Conservation (phyloP, 257 asterid genomes). For the Paraleonurus japonicus region DNA sequence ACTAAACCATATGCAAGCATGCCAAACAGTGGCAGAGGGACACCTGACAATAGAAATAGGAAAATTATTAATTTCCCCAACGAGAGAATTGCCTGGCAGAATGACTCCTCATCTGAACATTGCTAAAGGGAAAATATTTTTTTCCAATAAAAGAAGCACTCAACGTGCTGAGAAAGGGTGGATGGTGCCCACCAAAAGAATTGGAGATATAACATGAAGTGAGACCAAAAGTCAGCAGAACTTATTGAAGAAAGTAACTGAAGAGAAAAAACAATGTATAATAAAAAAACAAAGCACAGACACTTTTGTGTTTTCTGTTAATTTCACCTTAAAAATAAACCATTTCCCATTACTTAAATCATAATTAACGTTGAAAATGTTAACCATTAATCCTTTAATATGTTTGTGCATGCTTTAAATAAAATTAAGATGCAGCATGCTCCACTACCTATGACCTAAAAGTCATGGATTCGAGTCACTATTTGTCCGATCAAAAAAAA, state of each 20-base stretch:
- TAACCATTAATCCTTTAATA: neutral
- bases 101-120: slow-evolving; percentile 19
- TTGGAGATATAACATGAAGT: slow-evolving; percentile 8
- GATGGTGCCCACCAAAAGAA: slow-evolving; percentile 9
- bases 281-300: neutral
- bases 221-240: neutral
- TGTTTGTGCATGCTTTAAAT: neutral
- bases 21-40: slow-evolving; percentile 91
- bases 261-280: neutral
- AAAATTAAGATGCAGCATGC: neutral
- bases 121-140: slow-evolving; percentile 6
- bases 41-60: slow-evolving; percentile 53
- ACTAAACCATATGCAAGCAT: slow-evolving; percentile 89
- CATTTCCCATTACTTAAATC: neutral
- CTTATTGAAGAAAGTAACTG: slow-evolving; percentile 7
- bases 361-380: neutral
- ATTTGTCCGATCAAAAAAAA: no score
- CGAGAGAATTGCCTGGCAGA: slow-evolving; percentile 11
- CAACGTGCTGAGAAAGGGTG: slow-evolving; percentile 5
- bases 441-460: no score
- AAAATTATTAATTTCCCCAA: slow-evolving; percentile 22
- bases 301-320: neutral
- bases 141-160: neutral
- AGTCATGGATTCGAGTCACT: no score
- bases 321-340: slow-evolving; percentile 5